phyloP scores from a whole-genome alignment of 306 rosid genomes.

The Rosa rugosa region DNA sequence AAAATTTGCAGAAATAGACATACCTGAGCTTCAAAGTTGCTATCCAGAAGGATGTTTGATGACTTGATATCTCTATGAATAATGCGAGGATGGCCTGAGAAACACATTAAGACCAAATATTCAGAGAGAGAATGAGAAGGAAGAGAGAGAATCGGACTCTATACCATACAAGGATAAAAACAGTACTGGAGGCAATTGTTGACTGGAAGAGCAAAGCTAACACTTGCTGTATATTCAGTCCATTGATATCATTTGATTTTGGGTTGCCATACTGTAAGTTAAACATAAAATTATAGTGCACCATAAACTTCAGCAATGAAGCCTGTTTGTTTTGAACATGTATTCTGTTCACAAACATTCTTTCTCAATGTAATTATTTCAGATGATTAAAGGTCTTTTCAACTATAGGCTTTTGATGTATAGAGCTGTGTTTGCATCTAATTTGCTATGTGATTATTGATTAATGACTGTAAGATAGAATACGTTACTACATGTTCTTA shows the following conservation, averaged over 20 bases:
- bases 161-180: too few species aligned
- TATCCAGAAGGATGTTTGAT: slow-evolving; percentile 90
- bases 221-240: background rate
- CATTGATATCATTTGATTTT: background rate
- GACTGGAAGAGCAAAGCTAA: background rate
- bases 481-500: background rate
- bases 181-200: background rate
- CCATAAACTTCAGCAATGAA: background rate
- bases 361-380: background rate
- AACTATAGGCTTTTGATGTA: background rate
- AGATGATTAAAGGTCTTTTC: background rate
- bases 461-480: background rate
- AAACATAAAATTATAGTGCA: background rate
- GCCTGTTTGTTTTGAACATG: background rate
- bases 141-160: background rate
- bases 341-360: background rate
- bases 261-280: background rate
- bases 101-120: slow-evolving; percentile 26
- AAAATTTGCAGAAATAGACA: slow-evolving; percentile 24
- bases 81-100: slow-evolving; percentile 97
- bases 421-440: background rate
- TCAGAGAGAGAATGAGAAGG: slow-evolving; percentile 10
- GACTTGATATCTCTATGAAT: slow-evolving; percentile 99
- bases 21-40: slow-evolving; percentile 89
- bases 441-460: background rate